These are phyloP conservation scores for Kwoniella newhampshirensis DNA, from an alignment of 768 basidiomycete species.

Conservation along the genomic window DNA sequence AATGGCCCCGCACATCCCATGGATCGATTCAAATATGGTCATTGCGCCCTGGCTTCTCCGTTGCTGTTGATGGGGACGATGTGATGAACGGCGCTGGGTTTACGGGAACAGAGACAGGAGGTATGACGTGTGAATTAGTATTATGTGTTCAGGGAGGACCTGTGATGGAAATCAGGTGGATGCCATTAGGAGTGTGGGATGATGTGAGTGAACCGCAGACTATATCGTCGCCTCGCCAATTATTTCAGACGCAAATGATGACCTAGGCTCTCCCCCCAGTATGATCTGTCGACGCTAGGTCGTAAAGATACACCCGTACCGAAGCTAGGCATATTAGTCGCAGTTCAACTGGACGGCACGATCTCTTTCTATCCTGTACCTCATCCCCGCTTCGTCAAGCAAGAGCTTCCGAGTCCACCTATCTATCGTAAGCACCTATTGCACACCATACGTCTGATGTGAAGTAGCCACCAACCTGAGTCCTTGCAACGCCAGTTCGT, in stretches of 20 bases:
- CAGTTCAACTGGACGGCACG: conserved; percentile 83
- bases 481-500: conserved; percentile 47
- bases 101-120: conserved; percentile 54
- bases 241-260: neutral
- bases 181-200: conserved; percentile 82
- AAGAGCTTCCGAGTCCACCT: conserved; percentile 7
- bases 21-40: conserved; percentile 89
- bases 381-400: conserved; percentile 58
- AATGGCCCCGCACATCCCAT: conserved; percentile 55
- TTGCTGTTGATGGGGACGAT: neutral
- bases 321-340: conserved; percentile 80
- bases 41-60: conserved; percentile 49
- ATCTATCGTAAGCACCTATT: conserved; percentile 28
- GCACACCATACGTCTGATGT: neutral
- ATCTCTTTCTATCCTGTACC: conserved; percentile 76
- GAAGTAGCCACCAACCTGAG: too few species aligned
- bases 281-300: conserved; percentile 2
- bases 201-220: conserved; percentile 50
- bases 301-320: conserved; percentile 19
- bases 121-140: conserved; percentile 76
- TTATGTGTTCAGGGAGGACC: conserved; percentile 79
- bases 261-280: neutral
- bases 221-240: neutral
- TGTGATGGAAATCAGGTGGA: conserved; percentile 84
- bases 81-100: conserved; percentile 11